Conservation (phyloP, 2,329 filamentous ascomycete species). For the Penicillium sp. region DNA sequence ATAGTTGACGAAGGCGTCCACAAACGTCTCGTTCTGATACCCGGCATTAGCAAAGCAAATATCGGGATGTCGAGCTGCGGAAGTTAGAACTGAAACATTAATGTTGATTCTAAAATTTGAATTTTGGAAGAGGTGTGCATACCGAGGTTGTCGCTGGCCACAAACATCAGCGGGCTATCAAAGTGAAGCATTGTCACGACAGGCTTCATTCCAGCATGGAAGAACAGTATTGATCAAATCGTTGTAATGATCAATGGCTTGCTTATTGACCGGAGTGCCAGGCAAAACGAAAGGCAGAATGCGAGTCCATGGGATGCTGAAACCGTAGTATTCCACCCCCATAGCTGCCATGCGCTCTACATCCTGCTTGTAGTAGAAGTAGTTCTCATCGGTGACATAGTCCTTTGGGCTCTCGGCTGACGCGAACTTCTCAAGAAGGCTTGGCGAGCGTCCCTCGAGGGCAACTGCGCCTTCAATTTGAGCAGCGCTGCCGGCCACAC, state of each 20-base stretch:
- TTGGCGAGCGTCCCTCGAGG: conserved; percentile 44
- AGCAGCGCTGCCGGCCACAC: conserved; percentile 45
- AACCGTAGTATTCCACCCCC: conserved; percentile 45
- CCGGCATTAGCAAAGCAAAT: conserved; percentile 33
- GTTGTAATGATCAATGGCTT: conserved; percentile 52
- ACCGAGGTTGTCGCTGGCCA: conserved; percentile 23
- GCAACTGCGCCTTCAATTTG: conserved; percentile 50
- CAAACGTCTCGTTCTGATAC: conserved; percentile 46
- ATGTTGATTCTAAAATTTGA: neutral
- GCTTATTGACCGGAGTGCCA: conserved; percentile 49
- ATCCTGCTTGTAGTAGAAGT: conserved; percentile 55
- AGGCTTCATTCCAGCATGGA: conserved; percentile 47
- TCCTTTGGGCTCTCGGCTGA: conserved; percentile 40
- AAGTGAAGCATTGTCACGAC: conserved; percentile 46
- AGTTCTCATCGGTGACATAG: conserved; percentile 55
- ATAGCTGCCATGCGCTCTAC: conserved; percentile 42
- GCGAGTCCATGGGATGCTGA: conserved; percentile 53
- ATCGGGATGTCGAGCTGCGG: conserved; percentile 20
- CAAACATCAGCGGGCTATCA: conserved; percentile 31
- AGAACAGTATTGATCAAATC: conserved; percentile 50
- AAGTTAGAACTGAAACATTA: neutral
- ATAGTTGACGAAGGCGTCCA: conserved; percentile 43
- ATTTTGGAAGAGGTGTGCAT: neutral
- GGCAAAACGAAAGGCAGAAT: conserved; percentile 52
- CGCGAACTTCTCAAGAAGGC: conserved; percentile 43